Base-by-base conservation (phyloP, 2,329 filamentous ascomycete genomes). In the Penicillium vulpinum region DNA sequence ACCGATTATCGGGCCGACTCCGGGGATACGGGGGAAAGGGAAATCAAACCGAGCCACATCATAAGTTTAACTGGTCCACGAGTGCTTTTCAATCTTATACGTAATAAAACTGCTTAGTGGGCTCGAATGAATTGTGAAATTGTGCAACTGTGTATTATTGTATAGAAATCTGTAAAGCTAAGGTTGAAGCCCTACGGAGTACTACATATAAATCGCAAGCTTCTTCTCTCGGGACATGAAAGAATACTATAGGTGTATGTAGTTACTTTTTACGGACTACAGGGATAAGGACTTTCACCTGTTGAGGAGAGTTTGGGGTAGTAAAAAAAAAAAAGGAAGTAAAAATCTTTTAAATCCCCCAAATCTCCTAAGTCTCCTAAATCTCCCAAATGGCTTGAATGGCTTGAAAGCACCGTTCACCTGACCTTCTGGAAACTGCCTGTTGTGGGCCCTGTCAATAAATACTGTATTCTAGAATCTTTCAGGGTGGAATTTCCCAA, bases 1-100 rank as follows among this genome's bases (percentile, higher is more conserved):
- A n/a, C 31, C 40, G 31, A 46, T 11, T 47, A 7, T 38, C 50
- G 50, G 50, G 40, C 50, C 50, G 50, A 52, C 24, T n/a, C 16
- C n/a, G 15, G 49, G 36, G 15, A 51, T 44, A 21, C 36, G n/a
- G 21, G 18, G 18, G 18, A 43, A 26, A 22, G 5, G 18, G 18
- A 51, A 33, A 6, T 22, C 15, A 22, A 16, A 28, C 26, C n/a
- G 35, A 21, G 24, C n/a, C 35, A 51, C 21, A 21, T 51, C 49
- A 35, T 31, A 15, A 8, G n/a, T n/a, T n/a, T n/a, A n/a, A n/a
- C n/a, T n/a, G n/a, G n/a, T n/a, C n/a, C n/a, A n/a, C n/a, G n/a
- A n/a, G n/a, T 18, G 24, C n/a, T 44, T 22, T 11, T 39, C 11
- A 5, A 35, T 16, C 31, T 5, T 11, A 13, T 39, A 22, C 22